Percentiles rank a stretch among this genome's conserved stretches.
Evolutionary conservation across 768 basidiomycete species (phyloP).

Genomic region (Rhodotorula kratochvilovae): DNA sequence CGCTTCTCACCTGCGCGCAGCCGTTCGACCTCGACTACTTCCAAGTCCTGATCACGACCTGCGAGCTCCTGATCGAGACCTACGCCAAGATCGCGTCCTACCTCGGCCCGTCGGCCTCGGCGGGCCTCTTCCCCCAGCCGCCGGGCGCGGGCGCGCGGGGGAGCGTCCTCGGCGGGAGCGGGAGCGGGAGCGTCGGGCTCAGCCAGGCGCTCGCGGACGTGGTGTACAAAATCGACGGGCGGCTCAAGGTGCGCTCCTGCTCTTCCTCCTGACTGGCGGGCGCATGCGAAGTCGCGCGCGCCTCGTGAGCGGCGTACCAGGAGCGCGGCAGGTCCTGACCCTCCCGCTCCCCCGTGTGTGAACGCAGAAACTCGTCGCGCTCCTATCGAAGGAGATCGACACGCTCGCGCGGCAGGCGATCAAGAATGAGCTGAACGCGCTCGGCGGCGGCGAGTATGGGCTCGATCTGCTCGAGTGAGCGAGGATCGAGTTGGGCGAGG

Average conservation of each 20-base stretch:
- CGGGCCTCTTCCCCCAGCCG: slow-evolving; percentile 19
- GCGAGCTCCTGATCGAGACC: slow-evolving; percentile 81
- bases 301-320: too few species aligned
- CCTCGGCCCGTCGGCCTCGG: slow-evolving; percentile 53
- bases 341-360: background rate
- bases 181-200: slow-evolving; percentile 21
- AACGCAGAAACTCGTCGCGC: slow-evolving; percentile 74
- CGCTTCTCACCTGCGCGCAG: slow-evolving; percentile 54
- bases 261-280: background rate
- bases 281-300: too few species aligned
- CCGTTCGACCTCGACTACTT: slow-evolving; percentile 87
- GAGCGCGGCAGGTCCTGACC: too few species aligned
- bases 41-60: slow-evolving; percentile 77
- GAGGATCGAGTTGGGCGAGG: too few species aligned
- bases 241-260: slow-evolving; percentile 64
- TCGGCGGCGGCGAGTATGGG: slow-evolving; percentile 10
- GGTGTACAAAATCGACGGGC: slow-evolving; percentile 72
- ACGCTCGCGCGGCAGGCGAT: slow-evolving; percentile 35
- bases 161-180: background rate
- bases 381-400: slow-evolving; percentile 77
- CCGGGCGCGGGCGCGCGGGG: background rate
- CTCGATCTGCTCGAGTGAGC: background rate
- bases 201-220: slow-evolving; percentile 56
- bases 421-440: slow-evolving; percentile 32
- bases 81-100: slow-evolving; percentile 81